A percentile compares a stretch with the other conserved stretches of the same genome.
phyloP scores from a whole-genome alignment of 2,329 filamentous ascomycete species.

The Diaporthe sp. region DNA sequence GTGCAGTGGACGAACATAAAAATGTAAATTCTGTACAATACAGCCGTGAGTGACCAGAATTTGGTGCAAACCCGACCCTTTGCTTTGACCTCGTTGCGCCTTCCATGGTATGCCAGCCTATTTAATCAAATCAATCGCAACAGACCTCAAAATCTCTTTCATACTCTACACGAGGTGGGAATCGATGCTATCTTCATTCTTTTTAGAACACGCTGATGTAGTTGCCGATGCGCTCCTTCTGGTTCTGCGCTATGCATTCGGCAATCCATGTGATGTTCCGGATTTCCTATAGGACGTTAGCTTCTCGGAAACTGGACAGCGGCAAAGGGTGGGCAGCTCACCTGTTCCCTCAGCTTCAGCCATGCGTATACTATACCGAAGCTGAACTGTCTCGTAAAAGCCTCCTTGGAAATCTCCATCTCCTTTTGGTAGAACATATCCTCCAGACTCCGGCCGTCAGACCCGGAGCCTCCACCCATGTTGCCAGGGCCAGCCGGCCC shows the following conservation, averaged over 20 bases:
- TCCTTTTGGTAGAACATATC: constrained; percentile 99
- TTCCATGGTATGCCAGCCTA: constrained; percentile 49
- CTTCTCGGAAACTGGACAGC: constrained; percentile 26
- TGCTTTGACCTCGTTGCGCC: constrained; percentile 41
- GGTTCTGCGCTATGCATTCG: constrained; percentile 99
- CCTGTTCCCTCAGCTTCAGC: constrained; percentile 98
- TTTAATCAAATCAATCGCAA: constrained; percentile 36
- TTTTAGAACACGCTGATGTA: constrained; percentile 96
- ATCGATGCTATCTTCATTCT: constrained; percentile 42
- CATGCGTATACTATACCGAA: constrained; percentile 96
- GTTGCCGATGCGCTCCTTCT: constrained; percentile 98
- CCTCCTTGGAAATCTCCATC: constrained; percentile 96
- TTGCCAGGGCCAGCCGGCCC: constrained; percentile 82
- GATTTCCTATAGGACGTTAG: constrained; percentile 81
- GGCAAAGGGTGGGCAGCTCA: constrained; percentile 59
- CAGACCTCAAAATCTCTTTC: constrained; percentile 31
- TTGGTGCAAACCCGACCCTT: constrained; percentile 37
- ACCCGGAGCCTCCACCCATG: constrained; percentile 83
- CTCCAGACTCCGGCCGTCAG: constrained; percentile 90
- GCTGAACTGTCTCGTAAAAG: constrained; percentile 96
- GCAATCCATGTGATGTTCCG: constrained; percentile 99
- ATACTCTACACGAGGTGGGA: constrained; percentile 35
- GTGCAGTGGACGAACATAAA: constrained; percentile 49
- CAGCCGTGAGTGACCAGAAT: constrained; percentile 43
- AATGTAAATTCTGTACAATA: constrained; percentile 66